Evolutionary conservation across 1,139 yeast genomes (phyloP).

Genomic region (Suhomyces guaymorum): DNA sequence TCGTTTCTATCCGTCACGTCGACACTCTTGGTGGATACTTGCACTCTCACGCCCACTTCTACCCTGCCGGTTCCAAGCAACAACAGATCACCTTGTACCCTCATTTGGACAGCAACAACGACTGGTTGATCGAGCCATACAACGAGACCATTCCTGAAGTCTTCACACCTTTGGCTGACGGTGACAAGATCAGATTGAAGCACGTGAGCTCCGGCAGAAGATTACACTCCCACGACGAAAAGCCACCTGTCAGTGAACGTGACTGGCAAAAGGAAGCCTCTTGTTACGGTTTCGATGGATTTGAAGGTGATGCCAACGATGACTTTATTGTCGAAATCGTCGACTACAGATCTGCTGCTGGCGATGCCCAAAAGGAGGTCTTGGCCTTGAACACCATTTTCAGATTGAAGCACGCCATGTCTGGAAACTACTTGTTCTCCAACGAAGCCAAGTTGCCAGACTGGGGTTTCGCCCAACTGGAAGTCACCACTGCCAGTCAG

Average conservation of each 20-base stretch:
- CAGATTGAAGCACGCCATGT: slow-evolving; percentile 84
- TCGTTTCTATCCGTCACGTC: slow-evolving; percentile 73
- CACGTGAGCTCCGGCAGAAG: slow-evolving; percentile 74
- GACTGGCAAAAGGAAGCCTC: slow-evolving; percentile 98
- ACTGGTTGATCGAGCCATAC: slow-evolving; percentile 78
- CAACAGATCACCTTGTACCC: slow-evolving; percentile 94
- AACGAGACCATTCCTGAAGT: slow-evolving; percentile 50
- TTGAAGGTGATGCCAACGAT: slow-evolving; percentile 93
- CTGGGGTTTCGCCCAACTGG: slow-evolving; percentile 97
- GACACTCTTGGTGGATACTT: slow-evolving; percentile 92
- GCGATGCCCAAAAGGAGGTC: slow-evolving; percentile 61
- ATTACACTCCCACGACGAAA: slow-evolving; percentile 93
- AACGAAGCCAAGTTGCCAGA: slow-evolving; percentile 84
- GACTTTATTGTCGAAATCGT: slow-evolving; percentile 90
- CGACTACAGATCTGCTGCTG: slow-evolving; percentile 53
- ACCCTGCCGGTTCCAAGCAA: slow-evolving; percentile 92
- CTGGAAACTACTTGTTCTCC: slow-evolving; percentile 88
- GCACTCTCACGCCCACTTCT: slow-evolving; percentile 85
- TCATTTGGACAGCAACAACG: slow-evolving; percentile 84
- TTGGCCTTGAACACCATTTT: slow-evolving; percentile 83
- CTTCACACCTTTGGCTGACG: slow-evolving; percentile 70
- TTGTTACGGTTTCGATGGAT: slow-evolving; percentile 88
- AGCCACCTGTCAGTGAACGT: slow-evolving; percentile 87
- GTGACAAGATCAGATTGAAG: slow-evolving; percentile 74
- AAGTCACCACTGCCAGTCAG: slow-evolving; percentile 86